These are phyloP conservation scores for Ustilago lituana DNA, from an alignment of 1,284 basidiomycete genomes.

Conservation along the genomic window DNA sequence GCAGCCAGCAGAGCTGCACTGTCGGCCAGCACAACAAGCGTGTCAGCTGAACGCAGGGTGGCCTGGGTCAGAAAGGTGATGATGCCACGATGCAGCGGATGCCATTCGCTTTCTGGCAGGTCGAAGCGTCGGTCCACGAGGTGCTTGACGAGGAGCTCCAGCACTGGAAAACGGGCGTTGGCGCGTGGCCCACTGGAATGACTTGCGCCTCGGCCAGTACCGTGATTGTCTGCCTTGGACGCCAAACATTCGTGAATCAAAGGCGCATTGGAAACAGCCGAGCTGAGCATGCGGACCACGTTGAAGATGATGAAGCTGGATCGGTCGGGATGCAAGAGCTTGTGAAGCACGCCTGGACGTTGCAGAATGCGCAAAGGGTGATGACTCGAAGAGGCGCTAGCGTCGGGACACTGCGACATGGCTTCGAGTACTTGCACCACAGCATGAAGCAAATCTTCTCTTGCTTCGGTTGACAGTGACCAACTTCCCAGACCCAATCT, in stretches of 20 bases:
- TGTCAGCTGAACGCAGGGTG: constrained; percentile 38
- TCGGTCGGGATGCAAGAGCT: constrained; percentile 34
- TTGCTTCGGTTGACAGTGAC: constrained; percentile 16
- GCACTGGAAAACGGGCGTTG: constrained; percentile 44
- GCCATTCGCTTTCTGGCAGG: constrained; percentile 29
- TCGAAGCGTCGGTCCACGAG: constrained; percentile 55
- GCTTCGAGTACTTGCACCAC: constrained; percentile 25
- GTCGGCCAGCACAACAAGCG: constrained; percentile 48
- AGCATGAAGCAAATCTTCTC: constrained; percentile 31
- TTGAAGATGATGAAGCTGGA: constrained; percentile 17
- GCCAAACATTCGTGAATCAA: constrained; percentile 42
- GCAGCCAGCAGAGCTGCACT: constrained; percentile 51
- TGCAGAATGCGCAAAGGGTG: constrained; percentile 26
- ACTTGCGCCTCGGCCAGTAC: background rate
- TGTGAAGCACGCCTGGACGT: constrained; percentile 29
- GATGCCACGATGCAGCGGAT: constrained; percentile 35
- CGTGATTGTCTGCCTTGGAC: constrained; percentile 5
- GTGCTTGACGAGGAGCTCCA: constrained; percentile 56
- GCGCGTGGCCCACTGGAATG: constrained; percentile 9
- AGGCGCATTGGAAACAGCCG: constrained; percentile 24
- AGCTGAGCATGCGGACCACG: constrained; percentile 31
- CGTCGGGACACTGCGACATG: constrained; percentile 22
- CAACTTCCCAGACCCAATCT: constrained; percentile 4
- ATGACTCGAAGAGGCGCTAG: constrained; percentile 5
- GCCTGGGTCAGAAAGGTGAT: constrained; percentile 45